phyloP scores from a whole-genome alignment of 31 red algal species.

The Porphyra umbilicalis region DNA sequence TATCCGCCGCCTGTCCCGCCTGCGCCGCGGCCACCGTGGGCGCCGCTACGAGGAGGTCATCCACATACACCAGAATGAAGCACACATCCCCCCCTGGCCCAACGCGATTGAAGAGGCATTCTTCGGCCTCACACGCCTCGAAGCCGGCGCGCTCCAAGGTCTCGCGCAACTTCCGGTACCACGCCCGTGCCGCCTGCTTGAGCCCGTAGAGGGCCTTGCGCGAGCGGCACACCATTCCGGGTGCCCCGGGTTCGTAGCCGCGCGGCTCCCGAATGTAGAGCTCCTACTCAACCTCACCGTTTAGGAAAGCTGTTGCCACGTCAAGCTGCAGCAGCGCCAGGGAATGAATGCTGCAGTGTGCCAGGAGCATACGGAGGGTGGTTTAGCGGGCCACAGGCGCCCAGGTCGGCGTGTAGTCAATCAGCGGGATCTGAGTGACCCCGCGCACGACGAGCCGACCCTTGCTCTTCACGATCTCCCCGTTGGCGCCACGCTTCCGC shows the following conservation, averaged over 20 bases:
- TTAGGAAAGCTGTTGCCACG: conserved; percentile 20
- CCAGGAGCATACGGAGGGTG: background rate
- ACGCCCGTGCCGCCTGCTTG: conserved; percentile 5
- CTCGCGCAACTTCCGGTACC: background rate
- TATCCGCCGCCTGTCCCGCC: background rate
- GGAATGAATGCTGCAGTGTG: background rate
- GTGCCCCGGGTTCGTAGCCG: background rate
- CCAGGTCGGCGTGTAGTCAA: background rate
- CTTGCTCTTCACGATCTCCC: background rate
- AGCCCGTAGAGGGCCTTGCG: conserved; percentile 7
- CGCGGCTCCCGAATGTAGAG: conserved; percentile 1
- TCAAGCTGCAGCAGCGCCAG: conserved; percentile 9
- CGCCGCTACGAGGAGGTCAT: conserved; percentile 16
- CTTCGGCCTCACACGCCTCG: background rate
- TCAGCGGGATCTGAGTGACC: background rate
- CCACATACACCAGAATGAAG: conserved; percentile 22
- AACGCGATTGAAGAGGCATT: background rate
- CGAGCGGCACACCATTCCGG: background rate
- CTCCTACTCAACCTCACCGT: conserved; percentile 10
- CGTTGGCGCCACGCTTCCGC: background rate
- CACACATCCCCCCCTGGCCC: background rate
- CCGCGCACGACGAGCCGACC: background rate
- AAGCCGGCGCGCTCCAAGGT: conserved; percentile 2
- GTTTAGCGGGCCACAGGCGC: conserved; percentile 1
- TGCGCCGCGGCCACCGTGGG: background rate